phyloP scores from a whole-genome alignment of 768 basidiomycete species.

The Cystofilobasidium ferigula region DNA sequence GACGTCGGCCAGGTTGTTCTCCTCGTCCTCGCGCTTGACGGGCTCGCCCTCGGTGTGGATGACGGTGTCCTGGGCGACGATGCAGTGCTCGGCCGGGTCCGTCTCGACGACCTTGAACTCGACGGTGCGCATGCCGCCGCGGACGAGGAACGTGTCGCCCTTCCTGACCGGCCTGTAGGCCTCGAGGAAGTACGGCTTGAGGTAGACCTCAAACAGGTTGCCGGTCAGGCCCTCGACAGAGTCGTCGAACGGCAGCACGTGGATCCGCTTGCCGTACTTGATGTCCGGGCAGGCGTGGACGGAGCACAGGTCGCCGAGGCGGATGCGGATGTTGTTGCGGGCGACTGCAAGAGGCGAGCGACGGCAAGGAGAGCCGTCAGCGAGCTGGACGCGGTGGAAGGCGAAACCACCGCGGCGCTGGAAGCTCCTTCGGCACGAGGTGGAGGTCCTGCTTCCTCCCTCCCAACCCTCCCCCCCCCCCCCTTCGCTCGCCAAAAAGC shows the following conservation, averaged over 20 bases:
- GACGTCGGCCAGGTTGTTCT: conserved; percentile 88
- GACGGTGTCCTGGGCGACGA: conserved; percentile 97
- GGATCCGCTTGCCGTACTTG: conserved; percentile 97
- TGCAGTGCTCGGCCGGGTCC: conserved; percentile 95
- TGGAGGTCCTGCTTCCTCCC: no score
- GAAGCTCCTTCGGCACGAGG: no score
- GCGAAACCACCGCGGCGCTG: no score
- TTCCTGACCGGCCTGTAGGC: conserved; percentile 93
- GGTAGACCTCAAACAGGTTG: conserved; percentile 96
- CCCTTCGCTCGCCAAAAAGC: no score
- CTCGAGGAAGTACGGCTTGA: conserved; percentile 97
- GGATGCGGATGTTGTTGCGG: conserved; percentile 96
- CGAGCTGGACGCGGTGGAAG: background rate
- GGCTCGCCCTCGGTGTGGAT: conserved; percentile 98
- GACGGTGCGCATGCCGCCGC: conserved; percentile 94
- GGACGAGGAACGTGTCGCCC: conserved; percentile 97
- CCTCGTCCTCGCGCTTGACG: conserved; percentile 97
- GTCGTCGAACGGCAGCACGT: conserved; percentile 94
- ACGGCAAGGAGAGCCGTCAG: background rate
- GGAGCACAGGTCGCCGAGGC: conserved; percentile 89
- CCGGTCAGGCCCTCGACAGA: conserved; percentile 92
- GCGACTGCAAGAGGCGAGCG: conserved; percentile 51
- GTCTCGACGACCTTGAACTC: conserved; percentile 99
- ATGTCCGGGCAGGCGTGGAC: conserved; percentile 95
- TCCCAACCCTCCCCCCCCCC: no score